phyloP scores from a whole-genome alignment of 805 yeast genomes.

The Zygoascus biomembranicola region DNA sequence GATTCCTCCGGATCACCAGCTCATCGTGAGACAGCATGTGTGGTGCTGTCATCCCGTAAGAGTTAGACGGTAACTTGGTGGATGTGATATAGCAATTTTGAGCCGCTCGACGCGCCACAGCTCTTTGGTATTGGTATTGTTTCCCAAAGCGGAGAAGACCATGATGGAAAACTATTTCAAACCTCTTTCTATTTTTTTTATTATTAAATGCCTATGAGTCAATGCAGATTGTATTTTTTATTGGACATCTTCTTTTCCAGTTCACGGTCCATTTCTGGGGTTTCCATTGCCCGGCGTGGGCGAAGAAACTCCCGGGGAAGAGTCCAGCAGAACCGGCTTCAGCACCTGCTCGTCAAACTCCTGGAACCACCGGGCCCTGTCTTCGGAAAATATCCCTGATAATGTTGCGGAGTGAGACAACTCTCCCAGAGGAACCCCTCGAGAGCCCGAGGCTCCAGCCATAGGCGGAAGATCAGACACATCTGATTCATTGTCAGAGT shows the following conservation, averaged over 20 bases:
- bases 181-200: too few species aligned
- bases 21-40: too few species aligned
- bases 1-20: too few species aligned
- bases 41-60: too few species aligned
- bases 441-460: slow-evolving; percentile 15
- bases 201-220: not conserved
- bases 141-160: too few species aligned
- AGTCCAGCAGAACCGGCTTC: slow-evolving; percentile 81
- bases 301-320: slow-evolving; percentile 16
- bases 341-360: slow-evolving; percentile 88
- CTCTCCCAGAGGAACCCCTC: slow-evolving; percentile 4
- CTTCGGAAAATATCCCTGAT: slow-evolving; percentile 37
- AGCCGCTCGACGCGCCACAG: too few species aligned
- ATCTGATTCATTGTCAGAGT: slow-evolving; percentile 30
- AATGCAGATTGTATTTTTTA: not conserved
- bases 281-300: slow-evolving; percentile 2
- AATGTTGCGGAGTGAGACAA: slow-evolving; percentile 10
- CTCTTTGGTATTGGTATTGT: too few species aligned
- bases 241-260: not conserved
- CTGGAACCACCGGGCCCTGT: slow-evolving; percentile 85
- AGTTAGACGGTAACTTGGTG: too few species aligned
- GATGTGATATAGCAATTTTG: too few species aligned
- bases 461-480: slow-evolving; percentile 30
- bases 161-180: too few species aligned
- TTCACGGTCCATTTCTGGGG: too few species aligned